Evolutionary conservation across 2,329 filamentous ascomycete genomes (phyloP), one percentile per base, ranked within the genome.

Genomic region (Aspergillus amoenus): DNA sequence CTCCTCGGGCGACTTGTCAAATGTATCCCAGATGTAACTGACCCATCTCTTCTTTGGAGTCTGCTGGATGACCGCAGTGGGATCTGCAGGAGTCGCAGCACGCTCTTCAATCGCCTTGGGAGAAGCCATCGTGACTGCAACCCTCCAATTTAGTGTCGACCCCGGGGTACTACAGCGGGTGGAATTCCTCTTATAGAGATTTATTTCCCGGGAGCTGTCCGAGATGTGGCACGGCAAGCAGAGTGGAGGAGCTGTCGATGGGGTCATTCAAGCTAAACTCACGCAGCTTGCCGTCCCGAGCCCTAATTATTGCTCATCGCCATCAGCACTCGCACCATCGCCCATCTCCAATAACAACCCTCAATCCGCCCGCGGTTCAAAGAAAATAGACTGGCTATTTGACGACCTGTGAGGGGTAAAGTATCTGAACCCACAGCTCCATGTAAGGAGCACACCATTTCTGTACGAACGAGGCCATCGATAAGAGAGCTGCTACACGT

Each of bases 21-120:
- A 73, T 1, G 76, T 79, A 67, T 83, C 81, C 80, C 80, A 82
- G 45, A 83, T 68, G 55, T 81, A 82, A 60, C 74, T 77, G 45
- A 75, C 71, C 79, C 79, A 82, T 70, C 41, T 21, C 21, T 32
- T 21, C 60, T 74, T 76, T 3, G 60, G 62, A 4, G 62, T 51
- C 51, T 66, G 60, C 42, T 69, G 68, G 22, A 69, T 53, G 8
- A 64, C 18, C 6, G 57, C 56, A 9, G 52, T 54, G 0, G 21
- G 5, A 17, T 21, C 34, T 2, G 55, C 58, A 3, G 59, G 48
- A 21, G 68, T 64, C 2, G 64, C 58, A 12, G 58, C 47, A 2
- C 48, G 34, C 34, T 27, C 30, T 27, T 17, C 27, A 12, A 30
- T 43, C 4, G 44, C 47, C 34, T 52, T 27, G 37, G 55, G 43